A percentile compares a stretch with the other conserved stretches of the same genome.
phyloP scores from a whole-genome alignment of 345 rosid genomes.

The Eucalyptus regnans region DNA sequence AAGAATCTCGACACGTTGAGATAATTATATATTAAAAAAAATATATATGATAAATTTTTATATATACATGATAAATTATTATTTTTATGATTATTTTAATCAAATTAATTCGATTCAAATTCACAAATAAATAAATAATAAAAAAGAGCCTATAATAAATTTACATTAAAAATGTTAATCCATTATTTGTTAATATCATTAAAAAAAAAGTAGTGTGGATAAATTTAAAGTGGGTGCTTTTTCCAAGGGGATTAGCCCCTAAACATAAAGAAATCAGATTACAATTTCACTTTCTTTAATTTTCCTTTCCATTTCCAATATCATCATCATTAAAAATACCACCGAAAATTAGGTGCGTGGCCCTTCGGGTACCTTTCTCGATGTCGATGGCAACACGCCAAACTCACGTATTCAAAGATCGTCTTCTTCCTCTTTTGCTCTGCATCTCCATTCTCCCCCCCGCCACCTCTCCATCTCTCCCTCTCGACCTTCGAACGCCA shows the following conservation, averaged over 20 bases:
- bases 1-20: no score
- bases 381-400: background rate
- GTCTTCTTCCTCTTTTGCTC: background rate
- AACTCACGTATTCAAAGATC: background rate
- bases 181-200: no score
- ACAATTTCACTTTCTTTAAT: background rate
- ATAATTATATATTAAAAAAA: no score
- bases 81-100: no score
- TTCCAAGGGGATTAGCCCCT: background rate
- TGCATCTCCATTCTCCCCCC: background rate
- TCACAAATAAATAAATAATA: no score
- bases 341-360: background rate
- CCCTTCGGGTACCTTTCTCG: background rate
- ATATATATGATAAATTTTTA: no score
- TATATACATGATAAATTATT: no score
- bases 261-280: background rate
- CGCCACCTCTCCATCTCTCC: background rate
- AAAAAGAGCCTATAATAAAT: no score
- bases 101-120: no score
- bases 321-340: background rate
- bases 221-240: background rate
- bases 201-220: background rate
- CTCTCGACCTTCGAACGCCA: background rate
- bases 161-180: no score
- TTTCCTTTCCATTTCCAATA: background rate